A percentile compares a stretch with the other conserved stretches of the same genome.
phyloP scores from a whole-genome alignment of 768 basidiomycete genomes.

The Neoboletus magnificus region DNA sequence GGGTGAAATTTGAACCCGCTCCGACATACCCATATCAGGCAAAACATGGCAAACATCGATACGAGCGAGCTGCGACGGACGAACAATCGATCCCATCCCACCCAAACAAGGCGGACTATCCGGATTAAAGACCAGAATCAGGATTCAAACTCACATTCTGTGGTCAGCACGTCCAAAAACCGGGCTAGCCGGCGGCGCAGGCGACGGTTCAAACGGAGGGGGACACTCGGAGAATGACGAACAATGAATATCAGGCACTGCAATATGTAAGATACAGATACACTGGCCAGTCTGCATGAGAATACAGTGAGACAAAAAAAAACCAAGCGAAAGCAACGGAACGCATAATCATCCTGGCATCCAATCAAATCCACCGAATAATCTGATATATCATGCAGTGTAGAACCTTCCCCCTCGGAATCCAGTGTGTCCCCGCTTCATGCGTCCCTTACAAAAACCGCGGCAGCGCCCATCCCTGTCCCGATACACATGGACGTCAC shows the following conservation, averaged over 20 bases:
- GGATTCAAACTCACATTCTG: too few species aligned
- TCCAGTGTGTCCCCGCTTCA: not conserved
- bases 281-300: not conserved
- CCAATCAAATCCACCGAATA: not conserved
- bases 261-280: not conserved
- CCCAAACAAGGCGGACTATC: too few species aligned
- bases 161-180: too few species aligned
- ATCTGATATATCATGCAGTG: not conserved
- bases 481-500: slow-evolving; percentile 90
- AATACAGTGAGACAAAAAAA: not conserved
- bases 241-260: not conserved
- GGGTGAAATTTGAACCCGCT: too few species aligned
- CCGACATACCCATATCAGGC: too few species aligned
- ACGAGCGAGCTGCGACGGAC: too few species aligned
- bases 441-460: slow-evolving; percentile 59
- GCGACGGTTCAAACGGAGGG: too few species aligned
- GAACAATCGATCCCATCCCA: too few species aligned
- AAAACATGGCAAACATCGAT: too few species aligned
- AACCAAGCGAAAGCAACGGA: not conserved
- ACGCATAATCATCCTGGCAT: not conserved
- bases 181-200: too few species aligned
- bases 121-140: too few species aligned
- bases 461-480: slow-evolving; percentile 91
- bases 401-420: not conserved
- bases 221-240: too few species aligned